These are phyloP conservation scores for Novymonas esmeraldas DNA, from an alignment of 208 protist species.

Conservation along the genomic window DNA sequence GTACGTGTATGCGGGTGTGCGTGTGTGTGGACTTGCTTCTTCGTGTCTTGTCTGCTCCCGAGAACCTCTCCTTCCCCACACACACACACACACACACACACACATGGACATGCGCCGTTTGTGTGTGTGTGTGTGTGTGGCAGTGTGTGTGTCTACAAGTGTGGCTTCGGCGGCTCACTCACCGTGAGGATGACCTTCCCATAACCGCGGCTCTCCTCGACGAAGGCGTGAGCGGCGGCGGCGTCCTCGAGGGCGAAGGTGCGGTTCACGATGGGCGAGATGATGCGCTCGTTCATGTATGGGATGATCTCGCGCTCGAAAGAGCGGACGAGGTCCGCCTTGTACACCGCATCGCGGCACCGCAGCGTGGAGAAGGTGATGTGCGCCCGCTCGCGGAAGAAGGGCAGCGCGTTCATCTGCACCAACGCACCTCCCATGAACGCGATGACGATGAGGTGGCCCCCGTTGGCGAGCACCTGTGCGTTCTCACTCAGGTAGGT, in stretches of 20 bases:
- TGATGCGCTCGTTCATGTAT: constrained; percentile 53
- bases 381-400: constrained; percentile 52
- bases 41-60: no score
- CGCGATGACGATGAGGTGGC: constrained; percentile 62
- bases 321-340: constrained; percentile 42
- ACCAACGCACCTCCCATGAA: constrained; percentile 67
- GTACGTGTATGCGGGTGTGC: constrained; percentile 5
- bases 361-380: constrained; percentile 80
- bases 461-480: constrained; percentile 53
- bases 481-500: constrained; percentile 68
- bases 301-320: constrained; percentile 71
- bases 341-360: constrained; percentile 59
- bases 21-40: neutral
- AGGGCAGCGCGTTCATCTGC: constrained; percentile 49
- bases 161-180: constrained; percentile 3
- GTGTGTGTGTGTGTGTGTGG: no score
- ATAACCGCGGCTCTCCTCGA: constrained; percentile 52
- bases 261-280: constrained; percentile 46
- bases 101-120: no score
- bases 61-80: no score
- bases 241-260: constrained; percentile 69
- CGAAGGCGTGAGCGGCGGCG: constrained; percentile 42
- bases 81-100: neutral
- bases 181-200: constrained; percentile 70
- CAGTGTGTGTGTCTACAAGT: no score